Conservation (phyloP, 2,329 filamentous ascomycete species). For the Trichoderma koningii region DNA sequence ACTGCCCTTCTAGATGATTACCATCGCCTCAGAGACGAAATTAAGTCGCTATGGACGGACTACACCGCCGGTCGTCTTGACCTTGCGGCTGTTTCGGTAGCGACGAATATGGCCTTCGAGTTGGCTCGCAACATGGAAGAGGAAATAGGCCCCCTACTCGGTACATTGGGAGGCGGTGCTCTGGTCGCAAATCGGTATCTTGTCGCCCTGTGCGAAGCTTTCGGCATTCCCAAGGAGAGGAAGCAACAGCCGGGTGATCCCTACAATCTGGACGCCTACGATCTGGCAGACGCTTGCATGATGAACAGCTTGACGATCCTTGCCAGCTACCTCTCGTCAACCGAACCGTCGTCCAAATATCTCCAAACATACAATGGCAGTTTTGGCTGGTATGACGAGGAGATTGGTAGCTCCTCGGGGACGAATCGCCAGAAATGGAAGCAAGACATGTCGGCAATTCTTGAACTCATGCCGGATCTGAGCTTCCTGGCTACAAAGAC, state of each 20-base stretch:
- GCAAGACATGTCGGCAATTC: constrained; percentile 12
- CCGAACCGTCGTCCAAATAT: background rate
- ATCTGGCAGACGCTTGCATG: background rate
- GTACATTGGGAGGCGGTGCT: background rate
- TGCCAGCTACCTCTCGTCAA: background rate
- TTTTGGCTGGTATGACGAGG: constrained; percentile 13
- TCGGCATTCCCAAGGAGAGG: background rate
- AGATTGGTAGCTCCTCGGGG: background rate
- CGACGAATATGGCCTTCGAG: constrained; percentile 9
- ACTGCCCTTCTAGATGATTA: constrained; percentile 4
- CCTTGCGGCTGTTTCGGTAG: background rate
- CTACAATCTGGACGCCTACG: constrained; percentile 9
- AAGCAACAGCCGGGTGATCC: background rate
- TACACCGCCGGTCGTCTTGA: background rate
- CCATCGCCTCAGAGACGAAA: background rate
- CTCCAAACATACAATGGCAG: constrained; percentile 7
- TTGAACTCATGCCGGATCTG: constrained; percentile 1
- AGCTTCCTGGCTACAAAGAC: constrained; percentile 3
- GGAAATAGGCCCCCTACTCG: background rate
- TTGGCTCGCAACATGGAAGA: constrained; percentile 6
- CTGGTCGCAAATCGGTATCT: constrained; percentile 1
- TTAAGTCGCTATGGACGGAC: constrained; percentile 1
- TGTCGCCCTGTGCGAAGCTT: background rate
- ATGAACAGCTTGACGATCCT: constrained; percentile 1
- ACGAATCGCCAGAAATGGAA: constrained; percentile 8